Base-by-base conservation (phyloP, 2,329 filamentous ascomycete species). In the Fusarium sublunatum region DNA sequence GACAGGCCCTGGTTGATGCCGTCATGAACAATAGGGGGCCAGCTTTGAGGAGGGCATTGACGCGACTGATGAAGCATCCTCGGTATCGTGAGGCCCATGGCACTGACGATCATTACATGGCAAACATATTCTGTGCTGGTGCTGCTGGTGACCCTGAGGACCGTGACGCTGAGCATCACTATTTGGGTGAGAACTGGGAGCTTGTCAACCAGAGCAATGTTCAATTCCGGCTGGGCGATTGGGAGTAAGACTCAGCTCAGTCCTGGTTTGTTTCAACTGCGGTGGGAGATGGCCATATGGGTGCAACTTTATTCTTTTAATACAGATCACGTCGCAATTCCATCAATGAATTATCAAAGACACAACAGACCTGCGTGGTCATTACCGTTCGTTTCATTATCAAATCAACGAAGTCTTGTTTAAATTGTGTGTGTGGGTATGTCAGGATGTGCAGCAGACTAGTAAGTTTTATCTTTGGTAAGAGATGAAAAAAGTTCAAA, bases 31-130 rank as follows among this genome's bases (percentile, higher is more conserved):
- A 58, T 13, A 52, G 31, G 2, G 40, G 87, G 0, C 85, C 86
- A 7, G 71, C 74, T 31, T 70, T 89, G 45, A 74, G 86, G 3
- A 77, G 83, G 7, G 82, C 79, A 0, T 78, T 88, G 45, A 86
- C 85, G 3, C 78, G 86, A 29, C 70, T 90, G 65, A 90, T 90
- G 86, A 89, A 90, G 77, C 84, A 89, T 68, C 87, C 87, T 0
- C 77, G 79, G 50, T 90, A 83, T 70, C 75, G 87, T 15, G 87
- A 89, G 66, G 88, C 88, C 0, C 88, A 90, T 74, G 87, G 81
- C 0, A 90, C 88, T 0, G 88, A 91, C 69, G 88, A 90, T 71
- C 87, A 90, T 70, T 90, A 87, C 65, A 89, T 90, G 83, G 77
- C 86, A 2, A 80, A 84, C 7, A 78, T 86, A 69, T 90, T 90